Conservation (phyloP, 2,329 filamentous ascomycete species). For the Aspergillus sp. region DNA sequence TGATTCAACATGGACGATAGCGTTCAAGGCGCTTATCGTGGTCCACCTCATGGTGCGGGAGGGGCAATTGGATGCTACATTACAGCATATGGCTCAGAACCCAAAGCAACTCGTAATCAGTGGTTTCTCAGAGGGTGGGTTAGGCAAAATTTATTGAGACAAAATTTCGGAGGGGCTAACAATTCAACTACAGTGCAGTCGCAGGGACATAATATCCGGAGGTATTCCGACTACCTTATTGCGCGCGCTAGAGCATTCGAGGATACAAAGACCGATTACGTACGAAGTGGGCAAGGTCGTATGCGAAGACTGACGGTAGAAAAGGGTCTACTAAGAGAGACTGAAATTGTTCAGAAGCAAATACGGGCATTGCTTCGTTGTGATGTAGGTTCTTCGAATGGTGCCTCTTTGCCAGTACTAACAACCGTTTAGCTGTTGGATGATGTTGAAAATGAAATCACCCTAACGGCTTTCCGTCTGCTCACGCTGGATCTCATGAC, state of each 20-base stretch:
- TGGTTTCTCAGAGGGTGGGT: slow-evolving; percentile 83
- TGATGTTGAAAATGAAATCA: slow-evolving; percentile 95
- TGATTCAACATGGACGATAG: slow-evolving; percentile 99
- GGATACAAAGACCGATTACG: slow-evolving; percentile 84
- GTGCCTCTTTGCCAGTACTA: slow-evolving; percentile 3
- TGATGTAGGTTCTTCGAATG: slow-evolving; percentile 58
- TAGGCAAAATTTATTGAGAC: not conserved
- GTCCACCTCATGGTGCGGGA: slow-evolving; percentile 97
- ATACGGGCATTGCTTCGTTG: slow-evolving; percentile 82
- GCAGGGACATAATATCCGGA: slow-evolving; percentile 88
- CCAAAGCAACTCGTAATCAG: slow-evolving; percentile 81
- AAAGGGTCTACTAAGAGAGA: slow-evolving; percentile 87
- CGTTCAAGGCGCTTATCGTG: slow-evolving; percentile 95
- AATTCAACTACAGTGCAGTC: slow-evolving; percentile 64
- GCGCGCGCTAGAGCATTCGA: slow-evolving; percentile 77
- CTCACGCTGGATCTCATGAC: slow-evolving; percentile 84
- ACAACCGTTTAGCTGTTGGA: slow-evolving; percentile 62
- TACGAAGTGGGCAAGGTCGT: slow-evolving; percentile 73
- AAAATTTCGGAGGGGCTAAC: slow-evolving; percentile 28
- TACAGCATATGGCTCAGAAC: slow-evolving; percentile 77
- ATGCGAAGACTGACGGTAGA: slow-evolving; percentile 84
- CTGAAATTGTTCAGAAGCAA: slow-evolving; percentile 83
- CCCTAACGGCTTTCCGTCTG: slow-evolving; percentile 85
- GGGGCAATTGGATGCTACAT: slow-evolving; percentile 81
- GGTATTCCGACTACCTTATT: slow-evolving; percentile 82